Evolutionary conservation across 1,139 yeast species (phyloP), one percentile per base, ranked within the genome.

Genomic region (Hemisphaericaspora lyxosophila): DNA sequence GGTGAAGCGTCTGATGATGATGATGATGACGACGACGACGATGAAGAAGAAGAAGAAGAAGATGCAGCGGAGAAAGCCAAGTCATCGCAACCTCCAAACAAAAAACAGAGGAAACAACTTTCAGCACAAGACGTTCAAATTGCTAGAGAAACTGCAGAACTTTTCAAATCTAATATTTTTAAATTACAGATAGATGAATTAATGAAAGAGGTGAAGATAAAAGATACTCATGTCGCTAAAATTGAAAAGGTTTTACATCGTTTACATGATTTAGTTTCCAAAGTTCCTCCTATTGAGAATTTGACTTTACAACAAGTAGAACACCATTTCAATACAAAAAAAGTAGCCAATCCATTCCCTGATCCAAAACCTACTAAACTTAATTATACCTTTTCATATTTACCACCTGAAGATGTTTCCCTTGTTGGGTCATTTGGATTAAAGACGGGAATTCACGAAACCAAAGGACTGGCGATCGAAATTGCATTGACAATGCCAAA

Each of bases 101-200:
- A 66, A 46, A 68, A 64, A 42, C 72, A 65, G 40, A 58, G 54
- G 43, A 63, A 62, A 38, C 70, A 67, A 48, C 60, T 81, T 25
- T 72, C 88, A 0, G 87, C 96, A 1, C 92, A 87, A 51, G 96
- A 92, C 42, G 80, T 90, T 33, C 96, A 90, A 54, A 74, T 85
- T 3, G 96, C 97, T 0, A 73, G 96, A 51, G 97, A 90, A 58
- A 86, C 97, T 0, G 94, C 96, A 0, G 97, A 89, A 57, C 67
- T 90, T 35, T 92, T 90, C 77, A 88, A 89, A 55, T 88, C 96
- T 11, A 90, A 90, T 60, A 88, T 92, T 41, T 90, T 92, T 78
- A 92, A 92, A 60, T 67, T 92, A 42, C 96, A 92, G 64, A 89
- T 90, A 40, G 98, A 90, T 60, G 97, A 90, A 57, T 70, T 92